phyloP scores from a whole-genome alignment of 495 filamentous ascomycete genomes.

The Recurvomyces mirabilis region DNA sequence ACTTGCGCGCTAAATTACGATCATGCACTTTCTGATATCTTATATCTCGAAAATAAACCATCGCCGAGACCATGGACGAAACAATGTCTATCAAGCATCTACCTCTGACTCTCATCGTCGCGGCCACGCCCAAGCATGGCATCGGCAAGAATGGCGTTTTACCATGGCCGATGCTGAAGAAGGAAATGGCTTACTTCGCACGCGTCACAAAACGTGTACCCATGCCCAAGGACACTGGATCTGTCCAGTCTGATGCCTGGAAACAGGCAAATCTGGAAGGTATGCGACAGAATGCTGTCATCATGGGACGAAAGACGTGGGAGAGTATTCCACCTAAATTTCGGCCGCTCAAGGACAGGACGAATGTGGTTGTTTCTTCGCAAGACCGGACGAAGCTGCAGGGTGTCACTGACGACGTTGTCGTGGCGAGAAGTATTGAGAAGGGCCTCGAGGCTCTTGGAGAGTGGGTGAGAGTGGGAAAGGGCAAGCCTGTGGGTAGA shows the following conservation, averaged over 20 bases:
- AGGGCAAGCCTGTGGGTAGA: slow-evolving; percentile 31
- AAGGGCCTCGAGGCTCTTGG: slow-evolving; percentile 43
- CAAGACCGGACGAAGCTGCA: slow-evolving; percentile 23
- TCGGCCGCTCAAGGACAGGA: slow-evolving; percentile 64
- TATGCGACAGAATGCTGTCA: slow-evolving; percentile 56
- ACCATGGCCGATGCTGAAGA: slow-evolving; percentile 77
- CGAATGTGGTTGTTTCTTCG: slow-evolving; percentile 69
- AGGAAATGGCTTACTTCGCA: slow-evolving; percentile 90
- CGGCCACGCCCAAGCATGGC: slow-evolving; percentile 65
- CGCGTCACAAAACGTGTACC: slow-evolving; percentile 65
- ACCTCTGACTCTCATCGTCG: slow-evolving; percentile 60
- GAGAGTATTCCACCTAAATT: slow-evolving; percentile 66
- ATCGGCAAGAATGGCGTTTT: slow-evolving; percentile 72
- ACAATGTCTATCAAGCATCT: slow-evolving; percentile 15
- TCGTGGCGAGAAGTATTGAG: slow-evolving; percentile 35
- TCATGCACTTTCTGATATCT: not conserved
- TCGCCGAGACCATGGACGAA: slow-evolving; percentile 11
- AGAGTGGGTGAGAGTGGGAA: slow-evolving; percentile 16
- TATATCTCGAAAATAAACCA: too few relatives aligned
- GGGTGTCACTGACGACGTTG: slow-evolving; percentile 24
- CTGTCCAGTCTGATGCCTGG: slow-evolving; percentile 8
- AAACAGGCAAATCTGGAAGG: slow-evolving; percentile 12
- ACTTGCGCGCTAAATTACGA: not conserved
- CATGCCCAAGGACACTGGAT: slow-evolving; percentile 24
- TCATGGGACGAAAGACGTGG: slow-evolving; percentile 98